Conservation (phyloP, 805 yeast genomes). For the Brettanomyces custersianus region DNA sequence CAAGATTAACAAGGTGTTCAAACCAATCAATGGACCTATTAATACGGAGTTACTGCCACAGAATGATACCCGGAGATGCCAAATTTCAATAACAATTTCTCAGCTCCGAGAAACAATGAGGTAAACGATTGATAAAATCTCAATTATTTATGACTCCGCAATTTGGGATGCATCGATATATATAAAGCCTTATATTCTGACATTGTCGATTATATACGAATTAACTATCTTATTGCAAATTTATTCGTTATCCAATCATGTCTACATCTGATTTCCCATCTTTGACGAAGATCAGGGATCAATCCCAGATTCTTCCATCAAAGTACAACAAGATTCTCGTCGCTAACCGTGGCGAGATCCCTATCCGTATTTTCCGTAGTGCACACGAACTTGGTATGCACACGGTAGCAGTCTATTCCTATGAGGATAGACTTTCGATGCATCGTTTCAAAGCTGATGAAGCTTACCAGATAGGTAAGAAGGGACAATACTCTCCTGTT, state of each 20-base stretch:
- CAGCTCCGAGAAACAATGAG: no score
- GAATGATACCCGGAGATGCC: no score
- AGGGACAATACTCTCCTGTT: conserved; percentile 88
- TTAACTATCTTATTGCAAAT: neutral
- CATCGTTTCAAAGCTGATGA: conserved; percentile 93
- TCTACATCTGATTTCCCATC: conserved; percentile 27
- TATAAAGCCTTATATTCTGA: no score
- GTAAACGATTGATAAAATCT: no score
- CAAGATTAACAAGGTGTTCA: no score
- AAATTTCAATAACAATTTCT: no score
- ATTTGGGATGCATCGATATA: no score
- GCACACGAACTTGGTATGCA: conserved; percentile 97
- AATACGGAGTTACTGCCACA: no score
- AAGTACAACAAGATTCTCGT: conserved; percentile 55
- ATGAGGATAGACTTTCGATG: conserved; percentile 91
- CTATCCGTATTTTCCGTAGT: conserved; percentile 85
- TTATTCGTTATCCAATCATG: conserved; percentile 9
- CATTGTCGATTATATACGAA: no score
- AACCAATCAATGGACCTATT: no score
- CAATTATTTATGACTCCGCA: no score
- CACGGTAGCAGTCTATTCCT: conserved; percentile 94
- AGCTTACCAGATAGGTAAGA: conserved; percentile 82
- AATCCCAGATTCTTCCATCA: conserved; percentile 38
- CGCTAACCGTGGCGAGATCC: conserved; percentile 81
- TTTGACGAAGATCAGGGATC: conserved; percentile 28